Base-by-base conservation (phyloP, 2,329 filamentous ascomycete genomes). In the Biscogniauxia marginata region DNA sequence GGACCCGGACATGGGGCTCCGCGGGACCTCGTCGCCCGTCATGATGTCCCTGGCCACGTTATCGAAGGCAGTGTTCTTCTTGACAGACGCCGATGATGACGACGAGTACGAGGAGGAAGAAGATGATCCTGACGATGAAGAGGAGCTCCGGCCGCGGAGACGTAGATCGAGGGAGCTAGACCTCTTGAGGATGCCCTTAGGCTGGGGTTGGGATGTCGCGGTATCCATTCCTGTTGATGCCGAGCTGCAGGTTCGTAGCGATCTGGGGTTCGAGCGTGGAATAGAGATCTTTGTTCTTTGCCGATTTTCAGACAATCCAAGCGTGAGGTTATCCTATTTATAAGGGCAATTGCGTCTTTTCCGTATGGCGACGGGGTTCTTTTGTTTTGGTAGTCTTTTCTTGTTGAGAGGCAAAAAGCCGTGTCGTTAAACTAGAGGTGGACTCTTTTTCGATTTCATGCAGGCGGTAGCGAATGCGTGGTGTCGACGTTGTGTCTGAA, bases 131-230 rank as follows among this genome's bases (percentile, higher is more conserved):
- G 62, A 64, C 50, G 58, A 46, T 9, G 56, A 30, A n/a, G 62
- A 63, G 18, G 57, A 50, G 23, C 59, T 62, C 47, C 62, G 59
- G 21, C 54, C 53, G 18, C 60, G 57, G 20, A 47, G 54, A 24
- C 58, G 52, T 23, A 64, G 53, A 25, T 60, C 60, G 6, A 60
- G 19, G 23, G 53, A 52, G 52, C 62, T 64, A 7, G 56, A 55
- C 55, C 56, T 58, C 58, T 64, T 64, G 54, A 64, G 62, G 39
- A 64, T 64, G 47, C 62, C 48, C 56, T 60, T 63, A 46, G 61
- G 61, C 8, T 51, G 46, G 43, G 9, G 20, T 46, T 25, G 52
- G 51, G 46, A 47, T 22, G 50, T 46, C 50, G 20, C 18, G 48
- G 55, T 8, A 20, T 54, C 43, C 30, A 39, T 39, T 39, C 3